These are phyloP conservation scores for Ceriops zippeliana DNA, from an alignment of 345 rosid species.

Conservation along the genomic window DNA sequence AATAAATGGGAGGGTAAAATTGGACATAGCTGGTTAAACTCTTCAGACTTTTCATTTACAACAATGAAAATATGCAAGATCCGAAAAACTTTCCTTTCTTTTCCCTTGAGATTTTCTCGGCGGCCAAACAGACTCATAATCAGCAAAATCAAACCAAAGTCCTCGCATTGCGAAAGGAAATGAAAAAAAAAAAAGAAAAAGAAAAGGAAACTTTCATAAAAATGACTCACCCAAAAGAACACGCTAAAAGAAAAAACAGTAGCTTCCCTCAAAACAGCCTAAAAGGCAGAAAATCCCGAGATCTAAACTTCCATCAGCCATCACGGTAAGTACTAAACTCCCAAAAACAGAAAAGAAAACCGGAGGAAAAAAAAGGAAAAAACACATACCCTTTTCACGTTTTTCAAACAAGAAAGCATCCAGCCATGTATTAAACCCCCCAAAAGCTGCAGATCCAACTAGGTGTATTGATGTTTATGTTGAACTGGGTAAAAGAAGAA, in stretches of 20 bases:
- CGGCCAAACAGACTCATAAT: background rate
- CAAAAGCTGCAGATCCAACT: background rate
- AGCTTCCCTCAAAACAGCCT: background rate
- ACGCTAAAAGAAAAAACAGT: background rate
- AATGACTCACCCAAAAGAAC: background rate
- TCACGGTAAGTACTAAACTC: background rate
- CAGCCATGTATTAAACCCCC: background rate
- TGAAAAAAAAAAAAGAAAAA: background rate
- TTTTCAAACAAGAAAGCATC: background rate
- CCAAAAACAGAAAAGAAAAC: background rate
- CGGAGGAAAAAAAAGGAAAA: background rate
- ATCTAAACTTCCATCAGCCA: background rate
- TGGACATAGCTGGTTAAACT: background rate
- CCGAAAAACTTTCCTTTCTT: background rate
- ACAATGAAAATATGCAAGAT: background rate
- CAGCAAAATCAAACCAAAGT: background rate
- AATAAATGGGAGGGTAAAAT: constrained; percentile 3
- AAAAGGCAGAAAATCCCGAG: background rate
- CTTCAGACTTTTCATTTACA: background rate
- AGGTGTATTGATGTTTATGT: background rate
- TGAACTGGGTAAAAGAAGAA: background rate
- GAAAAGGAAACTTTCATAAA: background rate
- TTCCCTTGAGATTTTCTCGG: background rate
- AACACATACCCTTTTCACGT: background rate
- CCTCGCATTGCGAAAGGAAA: background rate